Percentiles rank a stretch among this genome's conserved stretches.
These are phyloP conservation scores for Nitzschia sp. DNA, from an alignment of 108 stramenopile species.

Conservation along the genomic window DNA sequence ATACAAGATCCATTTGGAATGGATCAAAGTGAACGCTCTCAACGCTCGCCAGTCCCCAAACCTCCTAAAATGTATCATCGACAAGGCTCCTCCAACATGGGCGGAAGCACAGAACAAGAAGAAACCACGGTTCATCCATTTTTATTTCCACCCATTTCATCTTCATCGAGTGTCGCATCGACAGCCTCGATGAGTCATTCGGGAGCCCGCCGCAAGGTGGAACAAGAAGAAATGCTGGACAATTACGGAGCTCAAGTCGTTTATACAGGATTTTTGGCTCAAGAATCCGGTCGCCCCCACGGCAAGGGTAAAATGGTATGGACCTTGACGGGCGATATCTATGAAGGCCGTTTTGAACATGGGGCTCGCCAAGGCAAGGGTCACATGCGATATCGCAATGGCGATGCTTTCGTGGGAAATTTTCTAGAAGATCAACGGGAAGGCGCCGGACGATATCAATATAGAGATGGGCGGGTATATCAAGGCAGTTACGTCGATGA, in stretches of 20 bases:
- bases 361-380: constrained; percentile 34
- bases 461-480: constrained; percentile 35
- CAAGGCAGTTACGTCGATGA: constrained; percentile 23
- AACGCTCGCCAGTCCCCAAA: background rate
- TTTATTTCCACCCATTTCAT: background rate
- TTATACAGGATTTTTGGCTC: background rate
- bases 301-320: constrained; percentile 19
- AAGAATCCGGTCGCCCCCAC: background rate
- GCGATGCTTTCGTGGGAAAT: constrained; percentile 44
- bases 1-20: background rate
- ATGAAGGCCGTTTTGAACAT: constrained; percentile 40
- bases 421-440: constrained; percentile 39
- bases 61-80: background rate
- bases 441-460: constrained; percentile 38
- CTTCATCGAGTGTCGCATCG: background rate
- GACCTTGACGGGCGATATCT: constrained; percentile 23
- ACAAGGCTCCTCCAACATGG: background rate
- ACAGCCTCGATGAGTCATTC: background rate
- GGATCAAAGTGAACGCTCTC: background rate
- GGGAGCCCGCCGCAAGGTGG: background rate
- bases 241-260: background rate
- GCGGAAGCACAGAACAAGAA: background rate
- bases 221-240: background rate
- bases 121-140: constrained; percentile 16
- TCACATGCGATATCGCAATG: constrained; percentile 19